A percentile compares a stretch with the other conserved stretches of the same genome.
phyloP scores from a whole-genome alignment of 768 basidiomycete species.

The Suillus plorans region DNA sequence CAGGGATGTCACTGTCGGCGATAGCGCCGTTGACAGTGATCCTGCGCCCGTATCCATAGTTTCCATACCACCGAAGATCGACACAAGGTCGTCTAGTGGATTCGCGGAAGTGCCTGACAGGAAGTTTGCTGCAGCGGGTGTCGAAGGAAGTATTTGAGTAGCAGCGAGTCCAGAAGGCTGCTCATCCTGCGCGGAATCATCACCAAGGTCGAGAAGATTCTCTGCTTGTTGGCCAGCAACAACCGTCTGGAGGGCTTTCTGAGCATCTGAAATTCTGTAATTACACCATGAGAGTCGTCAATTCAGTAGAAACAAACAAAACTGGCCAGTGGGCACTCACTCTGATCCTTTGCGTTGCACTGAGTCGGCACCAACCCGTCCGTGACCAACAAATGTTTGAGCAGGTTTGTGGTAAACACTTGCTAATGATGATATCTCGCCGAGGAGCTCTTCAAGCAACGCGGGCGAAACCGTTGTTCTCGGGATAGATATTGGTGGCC shows the following conservation, averaged over 20 bases:
- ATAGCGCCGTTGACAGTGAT: conserved; percentile 14
- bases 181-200: conserved; percentile 55
- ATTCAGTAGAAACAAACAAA: neutral
- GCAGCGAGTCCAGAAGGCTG: conserved; percentile 78
- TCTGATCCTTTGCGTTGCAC: conserved; percentile 64
- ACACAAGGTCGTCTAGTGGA: conserved; percentile 90
- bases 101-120: conserved; percentile 81
- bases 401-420: conserved; percentile 98
- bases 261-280: conserved; percentile 56
- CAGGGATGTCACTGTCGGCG: conserved; percentile 7
- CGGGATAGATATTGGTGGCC: conserved; percentile 92
- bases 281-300: neutral
- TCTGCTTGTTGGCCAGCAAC: conserved; percentile 91
- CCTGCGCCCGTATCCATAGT: conserved; percentile 22
- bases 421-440: conserved; percentile 85
- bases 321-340: conserved; percentile 37
- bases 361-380: conserved; percentile 81
- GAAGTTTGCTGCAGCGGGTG: conserved; percentile 72
- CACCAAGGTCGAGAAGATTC: conserved; percentile 94
- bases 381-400: conserved; percentile 93
- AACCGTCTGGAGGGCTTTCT: conserved; percentile 90
- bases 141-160: conserved; percentile 67
- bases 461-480: conserved; percentile 87
- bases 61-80: conserved; percentile 73
- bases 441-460: conserved; percentile 86